phyloP scores from a whole-genome alignment of 2,329 filamentous ascomycete genomes.

The Trichoderma lentiforme region DNA sequence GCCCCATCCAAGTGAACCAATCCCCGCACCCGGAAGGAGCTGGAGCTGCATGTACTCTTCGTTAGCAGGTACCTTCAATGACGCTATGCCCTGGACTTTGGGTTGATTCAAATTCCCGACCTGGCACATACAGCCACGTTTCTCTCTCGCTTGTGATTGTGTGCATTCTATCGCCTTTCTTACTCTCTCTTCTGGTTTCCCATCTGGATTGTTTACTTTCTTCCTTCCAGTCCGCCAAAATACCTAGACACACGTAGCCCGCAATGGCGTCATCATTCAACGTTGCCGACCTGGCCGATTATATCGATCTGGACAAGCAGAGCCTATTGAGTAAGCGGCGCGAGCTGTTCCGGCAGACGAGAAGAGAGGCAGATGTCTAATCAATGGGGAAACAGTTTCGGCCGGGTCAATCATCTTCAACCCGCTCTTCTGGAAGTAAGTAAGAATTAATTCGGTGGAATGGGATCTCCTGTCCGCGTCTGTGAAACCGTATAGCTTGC shows the following conservation, averaged over 20 bases:
- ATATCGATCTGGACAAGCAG: slow-evolving; percentile 65
- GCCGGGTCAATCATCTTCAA: slow-evolving; percentile 86
- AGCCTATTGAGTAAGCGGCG: slow-evolving; percentile 60
- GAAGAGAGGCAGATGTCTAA: slow-evolving; percentile 6
- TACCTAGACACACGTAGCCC: background rate
- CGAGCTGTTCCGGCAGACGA: background rate
- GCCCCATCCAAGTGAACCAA: slow-evolving; percentile 13
- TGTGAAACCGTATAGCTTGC: slow-evolving; percentile 19
- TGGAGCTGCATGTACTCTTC: background rate
- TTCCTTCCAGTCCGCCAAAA: background rate
- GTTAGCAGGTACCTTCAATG: slow-evolving; percentile 1
- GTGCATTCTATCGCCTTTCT: background rate
- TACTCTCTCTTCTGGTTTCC: background rate
- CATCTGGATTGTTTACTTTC: background rate
- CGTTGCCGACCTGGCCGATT: slow-evolving; percentile 48
- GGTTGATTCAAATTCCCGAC: background rate
- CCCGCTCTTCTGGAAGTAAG: slow-evolving; percentile 99
- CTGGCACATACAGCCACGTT: slow-evolving; percentile 2
- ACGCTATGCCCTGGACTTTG: slow-evolving; percentile 2
- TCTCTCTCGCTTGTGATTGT: background rate
- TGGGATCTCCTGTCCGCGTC: background rate
- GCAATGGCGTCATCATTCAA: slow-evolving; percentile 35
- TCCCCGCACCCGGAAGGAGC: slow-evolving; percentile 11
- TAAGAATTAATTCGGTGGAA: slow-evolving; percentile 24
- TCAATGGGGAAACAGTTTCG: slow-evolving; percentile 58